These are phyloP conservation scores for Lasiosphaeria hispida DNA, from an alignment of 495 filamentous ascomycete species.

Conservation along the genomic window DNA sequence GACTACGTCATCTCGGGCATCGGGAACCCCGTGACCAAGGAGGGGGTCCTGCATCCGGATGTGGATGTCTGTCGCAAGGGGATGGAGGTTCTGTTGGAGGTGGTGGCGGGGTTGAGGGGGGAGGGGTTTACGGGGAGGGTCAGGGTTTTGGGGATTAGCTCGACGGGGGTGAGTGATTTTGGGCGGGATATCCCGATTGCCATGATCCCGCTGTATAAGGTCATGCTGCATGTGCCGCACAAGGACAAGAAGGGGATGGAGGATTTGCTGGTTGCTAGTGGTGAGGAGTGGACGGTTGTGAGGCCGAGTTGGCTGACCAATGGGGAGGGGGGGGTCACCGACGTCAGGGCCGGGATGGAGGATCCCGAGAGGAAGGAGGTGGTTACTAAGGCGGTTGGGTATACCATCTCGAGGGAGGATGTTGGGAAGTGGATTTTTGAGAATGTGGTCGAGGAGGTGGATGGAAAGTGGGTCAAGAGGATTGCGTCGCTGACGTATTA, in stretches of 20 bases:
- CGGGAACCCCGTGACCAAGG: conserved; percentile 34
- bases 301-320: conserved; percentile 32
- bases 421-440: conserved; percentile 44
- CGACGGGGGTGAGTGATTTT: conserved; percentile 50
- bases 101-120: conserved; percentile 33
- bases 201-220: conserved; percentile 51
- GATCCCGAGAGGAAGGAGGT: conserved; percentile 18
- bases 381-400: conserved; percentile 40
- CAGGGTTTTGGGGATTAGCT: conserved; percentile 48
- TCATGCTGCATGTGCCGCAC: conserved; percentile 50
- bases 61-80: conserved; percentile 55
- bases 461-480: conserved; percentile 22
- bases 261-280: conserved; percentile 35
- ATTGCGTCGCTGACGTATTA: conserved; percentile 26
- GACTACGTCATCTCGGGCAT: conserved; percentile 48
- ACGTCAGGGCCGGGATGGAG: conserved; percentile 36
- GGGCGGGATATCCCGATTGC: conserved; percentile 52
- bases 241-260: conserved; percentile 64
- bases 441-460: conserved; percentile 12
- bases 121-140: conserved; percentile 25
- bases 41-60: conserved; percentile 44
- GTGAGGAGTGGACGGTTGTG: conserved; percentile 47
- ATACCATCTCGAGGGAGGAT: conserved; percentile 42
- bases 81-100: conserved; percentile 44
- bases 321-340: conserved; percentile 22